Percentiles rank a stretch among this genome's conserved stretches.
Conservation (phyloP, 2,329 filamentous ascomycete species). For the Trichoderma polysporum region DNA sequence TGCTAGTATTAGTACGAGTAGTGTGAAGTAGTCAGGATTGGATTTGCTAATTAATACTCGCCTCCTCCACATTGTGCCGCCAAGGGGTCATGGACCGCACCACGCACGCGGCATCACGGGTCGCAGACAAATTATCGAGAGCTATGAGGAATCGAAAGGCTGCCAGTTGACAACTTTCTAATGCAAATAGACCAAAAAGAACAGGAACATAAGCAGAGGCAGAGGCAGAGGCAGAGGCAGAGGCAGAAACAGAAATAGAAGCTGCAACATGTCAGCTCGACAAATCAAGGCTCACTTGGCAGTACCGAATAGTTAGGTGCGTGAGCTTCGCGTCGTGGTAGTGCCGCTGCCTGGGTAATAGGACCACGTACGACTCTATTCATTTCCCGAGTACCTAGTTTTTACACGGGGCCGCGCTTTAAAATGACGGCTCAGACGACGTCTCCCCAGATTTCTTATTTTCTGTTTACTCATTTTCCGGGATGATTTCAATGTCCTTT, state of each 20-base stretch:
- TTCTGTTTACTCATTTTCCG: neutral
- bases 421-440: neutral
- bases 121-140: neutral
- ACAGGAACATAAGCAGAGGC: neutral
- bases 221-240: neutral
- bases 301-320: neutral
- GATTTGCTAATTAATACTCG: neutral
- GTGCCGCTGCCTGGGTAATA: no score
- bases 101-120: neutral
- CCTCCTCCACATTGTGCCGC: constrained; percentile 2
- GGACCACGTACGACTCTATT: no score
- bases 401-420: no score
- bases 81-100: neutral
- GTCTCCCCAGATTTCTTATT: neutral
- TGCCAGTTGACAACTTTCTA: neutral
- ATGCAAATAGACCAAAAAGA: neutral
- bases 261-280: neutral
- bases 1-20: neutral
- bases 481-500: neutral
- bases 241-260: neutral
- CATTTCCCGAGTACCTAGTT: neutral
- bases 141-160: neutral
- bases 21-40: neutral
- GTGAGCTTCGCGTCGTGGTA: neutral
- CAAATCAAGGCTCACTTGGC: neutral